A percentile compares a stretch with the other conserved stretches of the same genome.
Conservation (phyloP, 2,329 filamentous ascomycete genomes). For the Dothistroma septosporum region DNA sequence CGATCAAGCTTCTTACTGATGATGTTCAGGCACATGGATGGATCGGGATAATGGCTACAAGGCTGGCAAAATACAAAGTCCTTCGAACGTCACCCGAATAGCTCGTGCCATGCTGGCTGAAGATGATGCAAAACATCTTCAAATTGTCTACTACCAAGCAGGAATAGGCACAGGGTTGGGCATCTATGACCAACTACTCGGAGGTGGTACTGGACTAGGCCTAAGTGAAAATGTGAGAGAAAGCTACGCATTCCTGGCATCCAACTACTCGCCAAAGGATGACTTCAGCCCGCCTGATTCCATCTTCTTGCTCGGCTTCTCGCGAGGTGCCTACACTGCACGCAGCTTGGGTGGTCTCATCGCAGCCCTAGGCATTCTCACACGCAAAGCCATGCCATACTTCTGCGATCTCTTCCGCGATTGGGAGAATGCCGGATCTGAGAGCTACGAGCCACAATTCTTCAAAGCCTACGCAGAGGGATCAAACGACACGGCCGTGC, state of each 20-base stretch:
- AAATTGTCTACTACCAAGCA: constrained; percentile 40
- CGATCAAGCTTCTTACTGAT: neutral
- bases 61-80: constrained; percentile 30
- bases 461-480: constrained; percentile 27
- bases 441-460: constrained; percentile 29
- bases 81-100: constrained; percentile 37
- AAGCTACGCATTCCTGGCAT: constrained; percentile 59
- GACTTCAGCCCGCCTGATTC: constrained; percentile 35
- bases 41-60: constrained; percentile 35
- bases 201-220: constrained; percentile 34
- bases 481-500: constrained; percentile 19
- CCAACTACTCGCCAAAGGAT: constrained; percentile 49
- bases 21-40: constrained; percentile 32
- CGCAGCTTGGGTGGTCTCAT: constrained; percentile 44
- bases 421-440: constrained; percentile 32
- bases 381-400: constrained; percentile 32
- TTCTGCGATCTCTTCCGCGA: constrained; percentile 36
- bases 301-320: constrained; percentile 46
- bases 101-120: constrained; percentile 33
- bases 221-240: constrained; percentile 52
- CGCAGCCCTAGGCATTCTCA: constrained; percentile 42
- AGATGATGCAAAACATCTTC: constrained; percentile 34
- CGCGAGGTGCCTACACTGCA: constrained; percentile 44
- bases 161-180: constrained; percentile 36
- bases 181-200: constrained; percentile 31